phyloP scores from a whole-genome alignment of 257 asterid genomes.

The Solanum appendiculatum region DNA sequence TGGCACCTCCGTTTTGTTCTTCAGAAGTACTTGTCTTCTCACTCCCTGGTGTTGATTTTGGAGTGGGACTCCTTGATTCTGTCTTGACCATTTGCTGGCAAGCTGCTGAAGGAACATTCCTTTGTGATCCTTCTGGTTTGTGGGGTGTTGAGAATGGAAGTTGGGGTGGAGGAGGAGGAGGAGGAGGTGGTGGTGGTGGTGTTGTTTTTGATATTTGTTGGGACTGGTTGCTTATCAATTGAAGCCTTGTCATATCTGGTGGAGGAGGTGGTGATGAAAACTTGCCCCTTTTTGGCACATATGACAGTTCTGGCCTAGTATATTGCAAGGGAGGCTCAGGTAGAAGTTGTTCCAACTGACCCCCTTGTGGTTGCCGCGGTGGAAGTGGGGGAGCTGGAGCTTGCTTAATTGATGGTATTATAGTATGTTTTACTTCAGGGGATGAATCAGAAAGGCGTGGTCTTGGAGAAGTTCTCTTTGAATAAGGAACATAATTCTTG shows the following conservation, averaged over 20 bases:
- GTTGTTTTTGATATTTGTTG: constrained; percentile 26
- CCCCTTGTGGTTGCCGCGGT: constrained; percentile 17
- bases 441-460: constrained; percentile 59
- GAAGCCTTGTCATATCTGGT: constrained; percentile 62
- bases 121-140: constrained; percentile 17
- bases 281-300: constrained; percentile 47
- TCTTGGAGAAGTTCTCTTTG: constrained; percentile 81
- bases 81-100: constrained; percentile 18
- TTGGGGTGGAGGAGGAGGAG: constrained; percentile 38
- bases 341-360: constrained; percentile 15
- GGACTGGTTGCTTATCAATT: constrained; percentile 37
- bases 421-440: constrained; percentile 43
- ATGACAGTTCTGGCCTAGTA: constrained; percentile 29
- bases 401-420: constrained; percentile 68
- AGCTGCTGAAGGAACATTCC: constrained; percentile 14
- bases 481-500: constrained; percentile 36
- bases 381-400: constrained; percentile 30
- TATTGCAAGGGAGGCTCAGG: constrained; percentile 10
- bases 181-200: constrained; percentile 25
- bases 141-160: constrained; percentile 21
- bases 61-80: constrained; percentile 22
- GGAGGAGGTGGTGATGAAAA: constrained; percentile 85
- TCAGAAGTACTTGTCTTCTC: constrained; percentile 15
- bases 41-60: constrained; percentile 18
- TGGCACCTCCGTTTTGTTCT: constrained; percentile 15